Evolutionary conservation across 1,139 yeast species (phyloP).

Genomic region (Yamadazyma kanchanaburiensis): DNA sequence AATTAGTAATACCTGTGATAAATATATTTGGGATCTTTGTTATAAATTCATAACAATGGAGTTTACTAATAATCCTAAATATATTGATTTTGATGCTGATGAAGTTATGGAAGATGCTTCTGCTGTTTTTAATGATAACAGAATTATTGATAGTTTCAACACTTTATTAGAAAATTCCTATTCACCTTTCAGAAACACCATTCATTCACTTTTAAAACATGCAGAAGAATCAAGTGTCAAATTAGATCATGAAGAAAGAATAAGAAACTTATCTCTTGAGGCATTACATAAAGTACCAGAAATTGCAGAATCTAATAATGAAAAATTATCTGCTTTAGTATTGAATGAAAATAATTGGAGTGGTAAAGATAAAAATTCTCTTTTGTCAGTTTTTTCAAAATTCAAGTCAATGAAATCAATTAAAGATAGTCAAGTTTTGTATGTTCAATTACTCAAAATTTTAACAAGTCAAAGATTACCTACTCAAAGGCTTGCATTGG

Average conservation of each 20-base stretch:
- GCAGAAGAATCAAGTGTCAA: conserved; percentile 32
- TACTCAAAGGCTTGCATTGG: conserved; percentile 71
- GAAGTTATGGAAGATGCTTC: conserved; percentile 15
- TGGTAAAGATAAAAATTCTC: conserved; percentile 56
- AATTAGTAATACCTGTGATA: conserved; percentile 42
- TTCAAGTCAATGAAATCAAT: conserved; percentile 63
- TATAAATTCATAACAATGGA: conserved; percentile 36
- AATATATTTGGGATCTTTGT: conserved; percentile 56
- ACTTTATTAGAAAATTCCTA: conserved; percentile 19
- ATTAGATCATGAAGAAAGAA: conserved; percentile 30
- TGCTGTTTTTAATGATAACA: conserved; percentile 22
- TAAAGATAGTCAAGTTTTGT: conserved; percentile 50
- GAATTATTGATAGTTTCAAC: conserved; percentile 25
- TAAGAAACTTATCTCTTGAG: conserved; percentile 48
- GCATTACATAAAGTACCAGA: conserved; percentile 54
- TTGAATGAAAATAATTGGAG: conserved; percentile 45
- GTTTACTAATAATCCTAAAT: conserved; percentile 18
- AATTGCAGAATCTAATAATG: conserved; percentile 63
- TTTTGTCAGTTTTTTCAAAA: conserved; percentile 60
- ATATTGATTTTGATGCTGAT: conserved; percentile 14
- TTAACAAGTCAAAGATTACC: conserved; percentile 61
- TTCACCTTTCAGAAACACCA: conserved; percentile 16
- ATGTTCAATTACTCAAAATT: conserved; percentile 49
- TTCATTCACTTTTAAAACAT: conserved; percentile 30
- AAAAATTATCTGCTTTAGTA: conserved; percentile 54